Conservation (phyloP, 805 yeast genomes). For the Kazachstania psychrophila region DNA sequence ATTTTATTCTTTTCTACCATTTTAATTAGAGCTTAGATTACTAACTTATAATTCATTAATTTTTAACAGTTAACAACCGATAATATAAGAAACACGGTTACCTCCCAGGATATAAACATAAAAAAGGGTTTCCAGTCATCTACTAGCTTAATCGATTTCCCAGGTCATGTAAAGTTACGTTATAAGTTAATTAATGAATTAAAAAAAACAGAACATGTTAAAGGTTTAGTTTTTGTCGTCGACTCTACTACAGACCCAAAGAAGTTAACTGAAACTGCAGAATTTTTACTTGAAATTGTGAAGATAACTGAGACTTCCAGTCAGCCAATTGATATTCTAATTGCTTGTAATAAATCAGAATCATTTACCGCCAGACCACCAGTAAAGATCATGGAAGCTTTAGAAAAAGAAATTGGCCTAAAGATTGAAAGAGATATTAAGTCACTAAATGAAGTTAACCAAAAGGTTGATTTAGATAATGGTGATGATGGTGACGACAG, state of each 20-base stretch:
- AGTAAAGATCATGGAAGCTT: slow-evolving; percentile 43
- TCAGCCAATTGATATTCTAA: slow-evolving; percentile 61
- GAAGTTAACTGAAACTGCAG: slow-evolving; percentile 45
- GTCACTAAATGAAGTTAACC: slow-evolving; percentile 38
- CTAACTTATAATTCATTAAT: slow-evolving; percentile 1
- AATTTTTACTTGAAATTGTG: slow-evolving; percentile 50
- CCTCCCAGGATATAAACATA: slow-evolving; percentile 42
- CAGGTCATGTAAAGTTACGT: slow-evolving; percentile 77
- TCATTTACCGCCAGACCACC: slow-evolving; percentile 74
- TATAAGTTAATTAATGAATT: slow-evolving; percentile 44
- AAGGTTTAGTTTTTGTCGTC: slow-evolving; percentile 67
- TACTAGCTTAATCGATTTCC: slow-evolving; percentile 63
- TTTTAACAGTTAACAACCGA: slow-evolving; percentile 24
- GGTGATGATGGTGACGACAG: slow-evolving; percentile 18
- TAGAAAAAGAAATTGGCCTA: slow-evolving; percentile 57
- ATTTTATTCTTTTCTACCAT: not conserved
- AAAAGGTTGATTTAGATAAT: slow-evolving; percentile 17
- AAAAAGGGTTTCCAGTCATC: slow-evolving; percentile 29
- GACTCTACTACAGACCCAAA: slow-evolving; percentile 57
- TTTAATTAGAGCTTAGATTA: not conserved
- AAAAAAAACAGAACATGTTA: slow-evolving; percentile 34
- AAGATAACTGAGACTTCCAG: slow-evolving; percentile 48
- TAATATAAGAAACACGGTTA: slow-evolving; percentile 34
- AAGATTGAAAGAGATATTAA: slow-evolving; percentile 38
- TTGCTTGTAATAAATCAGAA: slow-evolving; percentile 83